Conservation (phyloP, 345 rosid genomes). For the Isatis tinctoria region DNA sequence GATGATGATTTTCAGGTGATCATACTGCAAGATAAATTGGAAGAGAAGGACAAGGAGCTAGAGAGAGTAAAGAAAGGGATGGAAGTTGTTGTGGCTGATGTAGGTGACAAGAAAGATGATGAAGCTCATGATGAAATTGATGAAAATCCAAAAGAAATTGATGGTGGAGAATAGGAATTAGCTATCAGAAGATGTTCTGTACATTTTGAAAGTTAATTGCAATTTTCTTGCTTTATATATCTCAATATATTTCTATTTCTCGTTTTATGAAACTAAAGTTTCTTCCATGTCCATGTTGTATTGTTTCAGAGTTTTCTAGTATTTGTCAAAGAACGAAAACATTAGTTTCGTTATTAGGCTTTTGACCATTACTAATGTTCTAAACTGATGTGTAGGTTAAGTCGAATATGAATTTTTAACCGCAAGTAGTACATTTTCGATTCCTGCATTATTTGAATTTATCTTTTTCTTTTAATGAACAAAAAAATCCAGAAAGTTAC, state of each 20-base stretch:
- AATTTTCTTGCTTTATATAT: slow-evolving; percentile 12
- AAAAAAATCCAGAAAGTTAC: no score
- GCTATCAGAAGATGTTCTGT: slow-evolving; percentile 14
- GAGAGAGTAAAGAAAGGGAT: slow-evolving; percentile 42
- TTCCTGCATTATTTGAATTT: no score
- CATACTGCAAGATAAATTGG: slow-evolving; percentile 63
- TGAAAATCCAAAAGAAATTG: slow-evolving; percentile 31
- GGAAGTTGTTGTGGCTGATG: slow-evolving; percentile 33
- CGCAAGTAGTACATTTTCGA: no score
- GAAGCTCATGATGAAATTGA: slow-evolving; percentile 17
- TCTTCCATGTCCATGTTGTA: not conserved
- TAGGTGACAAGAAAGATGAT: slow-evolving; percentile 25
- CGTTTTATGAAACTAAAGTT: not conserved
- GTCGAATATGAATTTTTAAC: no score
- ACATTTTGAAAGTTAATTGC: slow-evolving; percentile 19
- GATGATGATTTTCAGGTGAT: slow-evolving; percentile 46
- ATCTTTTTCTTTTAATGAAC: no score
- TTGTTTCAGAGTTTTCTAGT: not conserved
- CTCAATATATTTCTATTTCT: not conserved
- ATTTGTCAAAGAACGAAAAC: not conserved
- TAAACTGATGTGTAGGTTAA: no score
- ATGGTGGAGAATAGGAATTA: slow-evolving; percentile 20
- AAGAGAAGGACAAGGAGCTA: slow-evolving; percentile 59
- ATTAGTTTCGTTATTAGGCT: not conserved
- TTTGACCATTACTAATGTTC: no score